Evolutionary conservation across 768 basidiomycete genomes (phyloP).

Genomic region (Lactifluus rugatus): DNA sequence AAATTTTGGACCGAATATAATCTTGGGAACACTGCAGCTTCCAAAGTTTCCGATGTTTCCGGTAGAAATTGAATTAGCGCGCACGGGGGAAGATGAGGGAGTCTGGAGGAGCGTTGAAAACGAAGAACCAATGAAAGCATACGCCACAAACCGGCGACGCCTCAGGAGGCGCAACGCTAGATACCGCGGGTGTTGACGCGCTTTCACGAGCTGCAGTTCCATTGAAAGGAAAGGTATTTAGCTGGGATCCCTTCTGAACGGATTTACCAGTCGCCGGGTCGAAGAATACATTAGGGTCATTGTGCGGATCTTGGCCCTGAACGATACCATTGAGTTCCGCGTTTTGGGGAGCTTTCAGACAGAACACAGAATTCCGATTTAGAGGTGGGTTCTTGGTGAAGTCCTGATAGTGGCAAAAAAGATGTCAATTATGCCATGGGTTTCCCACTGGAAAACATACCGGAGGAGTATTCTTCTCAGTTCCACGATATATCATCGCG

Average conservation of each 20-base stretch:
- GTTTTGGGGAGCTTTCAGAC: conserved; percentile 30
- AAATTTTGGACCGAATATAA: conserved; percentile 47
- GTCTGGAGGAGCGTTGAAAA: not conserved
- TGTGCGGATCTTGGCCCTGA: conserved; percentile 30
- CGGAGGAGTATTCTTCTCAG: conserved; percentile 52
- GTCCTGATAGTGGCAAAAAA: conserved; percentile 29
- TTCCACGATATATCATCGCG: conserved; percentile 44
- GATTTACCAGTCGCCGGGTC: conserved; percentile 28
- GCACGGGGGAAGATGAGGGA: no score
- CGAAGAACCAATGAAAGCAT: not conserved
- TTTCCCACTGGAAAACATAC: conserved; percentile 22
- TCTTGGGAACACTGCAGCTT: conserved; percentile 43
- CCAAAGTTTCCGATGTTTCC: conserved; percentile 36
- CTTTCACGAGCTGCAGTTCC: not conserved
- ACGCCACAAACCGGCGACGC: not conserved
- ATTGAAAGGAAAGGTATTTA: conserved; percentile 28
- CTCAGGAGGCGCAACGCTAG: not conserved
- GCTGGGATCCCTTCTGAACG: conserved; percentile 38
- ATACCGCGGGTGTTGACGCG: not conserved
- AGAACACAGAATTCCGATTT: conserved; percentile 42
- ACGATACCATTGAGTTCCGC: conserved; percentile 29
- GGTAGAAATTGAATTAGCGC: not conserved
- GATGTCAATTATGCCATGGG: not conserved
- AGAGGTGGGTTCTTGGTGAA: conserved; percentile 43
- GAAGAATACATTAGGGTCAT: conserved; percentile 27